Base-by-base conservation (phyloP, 768 basidiomycete genomes). In the Xerocomellus dryophilus region DNA sequence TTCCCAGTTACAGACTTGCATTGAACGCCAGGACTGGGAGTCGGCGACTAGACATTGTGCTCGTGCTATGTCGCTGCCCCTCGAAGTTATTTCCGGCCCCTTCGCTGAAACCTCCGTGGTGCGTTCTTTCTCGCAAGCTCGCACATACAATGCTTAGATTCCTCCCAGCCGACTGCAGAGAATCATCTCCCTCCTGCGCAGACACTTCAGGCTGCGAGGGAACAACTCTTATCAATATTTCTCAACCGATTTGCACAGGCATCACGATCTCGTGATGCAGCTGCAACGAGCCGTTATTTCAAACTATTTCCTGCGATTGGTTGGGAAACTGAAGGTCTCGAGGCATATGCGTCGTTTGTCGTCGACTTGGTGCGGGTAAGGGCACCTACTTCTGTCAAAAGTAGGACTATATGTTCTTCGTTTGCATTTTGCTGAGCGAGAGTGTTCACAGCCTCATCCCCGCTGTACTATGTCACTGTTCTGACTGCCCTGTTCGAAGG, bases 301-400 rank as follows among this genome's bases (percentile, higher is more conserved):
- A 94, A 98, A 69, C 77, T 99, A 3, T 99, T 98, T 70, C 97
- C 97, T 5, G 85, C 86, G 4, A 94, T 99, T 48, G 93, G 93
- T 7, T 97, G 93, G 81, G 94, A 98, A 70, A 74, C 78, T 10
- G 90, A 96, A 70, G 97, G 97, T 1, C 77, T 99, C 23, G 84
- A 93, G 56, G 89, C 87, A 0, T 99, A 99, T 73, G 90, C 93
- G 0, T 81, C 85, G 11, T 99, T 98, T 69, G 93, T 99, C 7
- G 86, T 94, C 9, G 89, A 93, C 61, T 79, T 97, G 43, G 93
- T 98, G 43, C 83, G 87, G 53, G 82, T 86, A 2, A 80, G 90
- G 57, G 78, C 86, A 11, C 86, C 89, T 11, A 79, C 85, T 15
- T 85, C 89, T 23, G 88, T 86, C 20, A 95, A 94, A 80, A 86